A percentile compares a stretch with the other conserved stretches of the same genome.
phyloP scores from a whole-genome alignment of 257 asterid species.

The Solanum virginianum region DNA sequence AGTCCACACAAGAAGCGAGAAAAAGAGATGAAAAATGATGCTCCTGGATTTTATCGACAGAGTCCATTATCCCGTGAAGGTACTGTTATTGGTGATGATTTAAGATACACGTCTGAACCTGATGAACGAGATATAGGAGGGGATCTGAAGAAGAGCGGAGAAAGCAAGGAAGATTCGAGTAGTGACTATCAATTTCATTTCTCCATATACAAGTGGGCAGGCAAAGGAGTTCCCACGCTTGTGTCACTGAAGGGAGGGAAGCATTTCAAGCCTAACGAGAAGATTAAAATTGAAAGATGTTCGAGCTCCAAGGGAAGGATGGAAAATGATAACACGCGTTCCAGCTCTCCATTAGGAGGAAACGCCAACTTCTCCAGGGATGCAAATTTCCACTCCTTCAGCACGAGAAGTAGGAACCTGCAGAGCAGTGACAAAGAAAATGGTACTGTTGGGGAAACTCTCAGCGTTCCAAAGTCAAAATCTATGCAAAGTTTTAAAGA shows the following conservation, averaged over 20 bases:
- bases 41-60: slow-evolving; percentile 10
- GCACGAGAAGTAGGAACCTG: background rate
- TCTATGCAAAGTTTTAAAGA: background rate
- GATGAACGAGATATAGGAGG: slow-evolving; percentile 12
- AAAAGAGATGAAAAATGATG: slow-evolving; percentile 15
- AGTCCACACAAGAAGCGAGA: slow-evolving; percentile 11
- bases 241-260: slow-evolving; percentile 23
- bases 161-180: slow-evolving; percentile 5
- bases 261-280: slow-evolving; percentile 11
- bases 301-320: slow-evolving; percentile 28
- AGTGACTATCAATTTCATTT: slow-evolving; percentile 51
- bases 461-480: slow-evolving; percentile 13
- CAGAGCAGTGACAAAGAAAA: slow-evolving; percentile 4
- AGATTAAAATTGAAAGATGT: slow-evolving; percentile 9
- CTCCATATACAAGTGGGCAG: slow-evolving; percentile 92
- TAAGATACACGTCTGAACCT: slow-evolving; percentile 4
- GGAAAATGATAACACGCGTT: slow-evolving; percentile 5
- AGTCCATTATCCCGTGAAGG: slow-evolving; percentile 36
- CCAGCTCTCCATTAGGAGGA: background rate
- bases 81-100: slow-evolving; percentile 17
- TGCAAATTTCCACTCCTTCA: slow-evolving; percentile 1
- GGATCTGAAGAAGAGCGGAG: slow-evolving; percentile 3
- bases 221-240: slow-evolving; percentile 46
- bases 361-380: background rate
- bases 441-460: background rate